phyloP scores from a whole-genome alignment of 2,329 filamentous ascomycete genomes.

The Cryphonectria japonica region DNA sequence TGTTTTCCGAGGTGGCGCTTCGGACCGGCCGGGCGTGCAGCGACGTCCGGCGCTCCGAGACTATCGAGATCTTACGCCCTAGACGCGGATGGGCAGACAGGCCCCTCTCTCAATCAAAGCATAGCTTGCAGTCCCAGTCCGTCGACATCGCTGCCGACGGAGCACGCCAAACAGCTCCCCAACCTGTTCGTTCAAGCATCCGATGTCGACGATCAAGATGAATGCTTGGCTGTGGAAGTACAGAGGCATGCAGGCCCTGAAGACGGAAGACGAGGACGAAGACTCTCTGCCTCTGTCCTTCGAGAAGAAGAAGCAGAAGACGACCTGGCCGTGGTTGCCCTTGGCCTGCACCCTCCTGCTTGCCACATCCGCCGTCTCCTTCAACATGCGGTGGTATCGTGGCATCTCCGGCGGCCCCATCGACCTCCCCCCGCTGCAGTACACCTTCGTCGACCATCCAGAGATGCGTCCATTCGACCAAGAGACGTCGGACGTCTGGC shows the following conservation, averaged over 20 bases:
- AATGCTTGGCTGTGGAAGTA: neutral
- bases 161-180: neutral
- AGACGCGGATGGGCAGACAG: neutral
- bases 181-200: neutral
- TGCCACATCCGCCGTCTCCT: neutral
- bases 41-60: neutral
- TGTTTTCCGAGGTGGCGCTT: neutral
- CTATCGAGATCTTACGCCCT: neutral
- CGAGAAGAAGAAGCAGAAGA: neutral
- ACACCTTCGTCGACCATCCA: neutral
- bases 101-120: neutral
- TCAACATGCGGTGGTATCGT: neutral
- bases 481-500: slow-evolving; percentile 2
- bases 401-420: neutral
- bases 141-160: neutral
- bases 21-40: neutral
- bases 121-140: neutral
- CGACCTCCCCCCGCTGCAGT: neutral
- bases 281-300: neutral
- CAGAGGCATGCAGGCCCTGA: neutral
- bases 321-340: neutral
- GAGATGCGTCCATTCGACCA: slow-evolving; percentile 4
- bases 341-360: neutral
- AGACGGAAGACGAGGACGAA: neutral
- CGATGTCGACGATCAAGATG: neutral